phyloP scores from a whole-genome alignment of 768 basidiomycete genomes.

The Polyporus arcularius region DNA sequence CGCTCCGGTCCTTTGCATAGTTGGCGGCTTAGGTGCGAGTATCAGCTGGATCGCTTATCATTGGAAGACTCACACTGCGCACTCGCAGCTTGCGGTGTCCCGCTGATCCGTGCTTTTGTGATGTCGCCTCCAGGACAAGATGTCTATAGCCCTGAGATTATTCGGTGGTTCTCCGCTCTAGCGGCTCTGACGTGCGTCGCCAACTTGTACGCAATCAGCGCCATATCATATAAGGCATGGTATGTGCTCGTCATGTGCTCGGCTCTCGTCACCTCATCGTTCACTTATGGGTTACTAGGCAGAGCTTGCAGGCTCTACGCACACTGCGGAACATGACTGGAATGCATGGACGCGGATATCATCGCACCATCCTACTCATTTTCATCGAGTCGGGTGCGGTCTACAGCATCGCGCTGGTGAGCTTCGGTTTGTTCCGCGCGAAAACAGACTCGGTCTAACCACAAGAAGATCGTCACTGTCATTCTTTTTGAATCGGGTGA shows the following conservation, averaged over 20 bases:
- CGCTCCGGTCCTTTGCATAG: neutral
- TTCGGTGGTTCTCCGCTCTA: neutral
- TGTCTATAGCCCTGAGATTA: neutral
- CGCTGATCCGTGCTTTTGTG: neutral
- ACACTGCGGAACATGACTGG: neutral
- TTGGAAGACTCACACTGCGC: neutral
- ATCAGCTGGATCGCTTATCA: neutral
- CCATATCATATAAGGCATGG: neutral
- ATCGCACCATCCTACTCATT: neutral
- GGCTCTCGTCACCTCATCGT: no score
- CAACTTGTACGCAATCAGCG: neutral
- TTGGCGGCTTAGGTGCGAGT: neutral
- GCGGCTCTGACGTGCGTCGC: neutral
- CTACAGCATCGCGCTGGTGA: conserved; percentile 4
- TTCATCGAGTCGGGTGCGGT: conserved; percentile 11
- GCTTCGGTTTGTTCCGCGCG: no score
- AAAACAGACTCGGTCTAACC: no score
- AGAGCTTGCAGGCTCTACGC: no score
- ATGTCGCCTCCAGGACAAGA: neutral
- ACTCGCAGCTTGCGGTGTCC: neutral
- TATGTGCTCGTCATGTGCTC: neutral
- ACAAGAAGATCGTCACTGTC: neutral
- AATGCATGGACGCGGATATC: neutral
- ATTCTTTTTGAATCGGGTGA: neutral
- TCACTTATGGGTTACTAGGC: no score